A percentile compares a stretch with the other conserved stretches of the same genome.
phyloP scores from a whole-genome alignment of 2,329 filamentous ascomycete species.

The Mycosphaerella sp. region DNA sequence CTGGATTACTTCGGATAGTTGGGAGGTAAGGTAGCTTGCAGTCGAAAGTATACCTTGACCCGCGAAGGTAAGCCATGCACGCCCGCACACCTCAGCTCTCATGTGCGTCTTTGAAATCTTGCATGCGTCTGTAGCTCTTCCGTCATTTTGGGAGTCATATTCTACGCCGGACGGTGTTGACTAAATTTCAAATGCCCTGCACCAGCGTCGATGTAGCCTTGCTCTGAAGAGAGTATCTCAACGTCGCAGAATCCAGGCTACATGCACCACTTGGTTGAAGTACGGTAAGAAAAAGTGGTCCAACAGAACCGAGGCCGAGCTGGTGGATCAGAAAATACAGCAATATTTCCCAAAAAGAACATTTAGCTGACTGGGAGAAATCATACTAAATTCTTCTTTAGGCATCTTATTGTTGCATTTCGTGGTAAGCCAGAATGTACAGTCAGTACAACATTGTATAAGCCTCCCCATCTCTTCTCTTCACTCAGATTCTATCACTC shows the following conservation, averaged over 20 bases:
- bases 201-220: too few relatives aligned
- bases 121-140: neutral
- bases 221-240: too few relatives aligned
- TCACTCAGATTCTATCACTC: conserved; percentile 9
- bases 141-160: neutral
- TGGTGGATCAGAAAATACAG: neutral
- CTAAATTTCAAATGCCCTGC: neutral
- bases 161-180: neutral
- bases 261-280: too few relatives aligned
- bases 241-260: too few relatives aligned
- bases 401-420: neutral
- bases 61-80: conserved; percentile 7
- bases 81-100: neutral
- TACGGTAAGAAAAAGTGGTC: too few relatives aligned
- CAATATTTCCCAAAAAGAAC: neutral
- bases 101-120: conserved; percentile 3
- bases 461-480: conserved; percentile 3
- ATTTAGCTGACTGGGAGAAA: neutral
- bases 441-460: neutral
- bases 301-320: neutral
- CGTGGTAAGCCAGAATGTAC: conserved; percentile 3
- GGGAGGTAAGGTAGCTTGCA: conserved; percentile 15
- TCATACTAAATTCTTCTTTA: neutral
- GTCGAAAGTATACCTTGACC: conserved; percentile 4
- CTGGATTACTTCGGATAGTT: conserved; percentile 17